Evolutionary conservation across 2,329 filamentous ascomycete genomes (phyloP).

Genomic region (Cryphonectria radicalis): DNA sequence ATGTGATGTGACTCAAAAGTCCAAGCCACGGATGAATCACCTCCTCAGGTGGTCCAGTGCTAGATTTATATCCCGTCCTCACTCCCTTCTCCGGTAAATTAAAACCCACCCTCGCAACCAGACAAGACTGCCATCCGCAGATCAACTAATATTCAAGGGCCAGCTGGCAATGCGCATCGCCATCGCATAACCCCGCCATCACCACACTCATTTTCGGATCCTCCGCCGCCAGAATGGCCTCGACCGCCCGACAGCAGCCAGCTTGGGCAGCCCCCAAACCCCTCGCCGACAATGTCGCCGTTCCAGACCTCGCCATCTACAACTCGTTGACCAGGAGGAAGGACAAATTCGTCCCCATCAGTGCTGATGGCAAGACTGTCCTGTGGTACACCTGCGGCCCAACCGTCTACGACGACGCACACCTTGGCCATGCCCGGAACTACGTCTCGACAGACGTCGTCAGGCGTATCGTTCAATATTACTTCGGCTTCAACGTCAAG

Average conservation of each 20-base stretch:
- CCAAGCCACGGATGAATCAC: conserved; percentile 15
- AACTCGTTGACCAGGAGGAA: conserved; percentile 28
- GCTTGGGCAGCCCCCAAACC: conserved; percentile 27
- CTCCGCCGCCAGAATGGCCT: conserved; percentile 19
- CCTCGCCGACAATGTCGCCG: conserved; percentile 13
- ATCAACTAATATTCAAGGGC: conserved; percentile 5
- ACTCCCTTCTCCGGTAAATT: background rate
- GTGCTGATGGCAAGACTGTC: conserved; percentile 63
- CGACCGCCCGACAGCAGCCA: conserved; percentile 21
- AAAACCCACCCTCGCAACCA: background rate
- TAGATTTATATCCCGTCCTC: background rate
- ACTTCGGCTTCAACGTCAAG: conserved; percentile 80
- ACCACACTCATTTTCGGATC: background rate
- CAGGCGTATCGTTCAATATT: conserved; percentile 78
- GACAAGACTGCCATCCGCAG: background rate
- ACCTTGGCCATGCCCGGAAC: conserved; percentile 80
- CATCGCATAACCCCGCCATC: conserved; percentile 1
- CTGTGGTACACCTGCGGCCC: conserved; percentile 91
- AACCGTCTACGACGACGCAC: conserved; percentile 81
- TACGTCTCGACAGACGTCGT: conserved; percentile 92
- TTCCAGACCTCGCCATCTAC: conserved; percentile 26
- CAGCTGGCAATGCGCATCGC: conserved; percentile 15
- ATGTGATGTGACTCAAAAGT: conserved; percentile 18
- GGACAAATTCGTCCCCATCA: conserved; percentile 43
- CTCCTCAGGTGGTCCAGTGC: conserved; percentile 12